phyloP scores from a whole-genome alignment of 176 grass and related monocot species.

The Rhipidocladum racemiflorum region DNA sequence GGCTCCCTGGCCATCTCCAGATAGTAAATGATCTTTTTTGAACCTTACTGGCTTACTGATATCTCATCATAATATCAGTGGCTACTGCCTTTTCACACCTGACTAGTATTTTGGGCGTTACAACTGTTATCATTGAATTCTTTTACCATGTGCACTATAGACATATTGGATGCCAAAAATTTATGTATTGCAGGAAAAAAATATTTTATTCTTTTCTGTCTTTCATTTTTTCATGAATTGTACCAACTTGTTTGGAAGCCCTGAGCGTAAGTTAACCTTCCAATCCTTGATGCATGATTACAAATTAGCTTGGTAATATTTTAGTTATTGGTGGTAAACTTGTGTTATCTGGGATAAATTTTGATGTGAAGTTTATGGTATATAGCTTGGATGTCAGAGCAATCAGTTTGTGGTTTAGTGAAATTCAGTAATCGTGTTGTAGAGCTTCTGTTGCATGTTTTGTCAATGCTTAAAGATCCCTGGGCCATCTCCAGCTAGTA shows the following conservation, averaged over 20 bases:
- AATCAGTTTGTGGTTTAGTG: not conserved
- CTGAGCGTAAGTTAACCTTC: conserved; percentile 52
- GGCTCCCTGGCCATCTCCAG: no score
- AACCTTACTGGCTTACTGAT: no score
- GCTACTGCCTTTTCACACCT: no score
- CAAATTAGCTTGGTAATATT: not conserved
- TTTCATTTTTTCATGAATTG: no score
- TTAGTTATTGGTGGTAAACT: not conserved
- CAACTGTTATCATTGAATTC: no score
- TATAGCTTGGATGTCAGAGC: not conserved
- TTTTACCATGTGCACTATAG: no score
- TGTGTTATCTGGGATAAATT: not conserved
- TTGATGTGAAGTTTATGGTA: not conserved
- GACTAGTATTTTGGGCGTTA: no score
- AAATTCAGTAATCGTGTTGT: not conserved
- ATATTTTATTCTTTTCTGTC: no score
- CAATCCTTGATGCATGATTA: not conserved
- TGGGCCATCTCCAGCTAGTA: not conserved
- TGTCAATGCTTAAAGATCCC: not conserved
- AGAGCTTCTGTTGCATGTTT: not conserved
- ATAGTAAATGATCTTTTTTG: no score
- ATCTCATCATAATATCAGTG: no score
- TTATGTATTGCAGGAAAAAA: no score
- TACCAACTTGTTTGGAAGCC: conserved; percentile 82
- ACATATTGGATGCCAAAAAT: no score